These are phyloP conservation scores for Cercospora zeina DNA, from an alignment of 2,329 filamentous ascomycete species.

Conservation along the genomic window DNA sequence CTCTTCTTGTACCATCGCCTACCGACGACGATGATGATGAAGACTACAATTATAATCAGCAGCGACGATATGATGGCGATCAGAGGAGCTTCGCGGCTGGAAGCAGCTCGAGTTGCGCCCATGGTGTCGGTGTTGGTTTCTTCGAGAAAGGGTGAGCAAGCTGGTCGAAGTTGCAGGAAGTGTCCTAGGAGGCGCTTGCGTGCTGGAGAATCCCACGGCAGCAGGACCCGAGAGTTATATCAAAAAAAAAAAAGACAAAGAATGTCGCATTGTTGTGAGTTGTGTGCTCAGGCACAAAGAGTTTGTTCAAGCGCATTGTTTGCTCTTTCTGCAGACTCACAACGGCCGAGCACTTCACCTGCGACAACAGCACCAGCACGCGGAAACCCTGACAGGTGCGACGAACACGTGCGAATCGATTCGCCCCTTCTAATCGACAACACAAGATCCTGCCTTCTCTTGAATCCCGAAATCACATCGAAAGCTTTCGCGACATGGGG, in stretches of 20 bases:
- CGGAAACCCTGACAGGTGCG: not conserved
- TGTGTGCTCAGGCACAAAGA: not conserved
- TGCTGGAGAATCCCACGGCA: not conserved
- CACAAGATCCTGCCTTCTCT: not conserved
- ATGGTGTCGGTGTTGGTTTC: not conserved
- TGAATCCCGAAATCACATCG: not conserved
- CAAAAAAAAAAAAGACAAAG: not conserved
- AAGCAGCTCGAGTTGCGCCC: slow-evolving; percentile 10
- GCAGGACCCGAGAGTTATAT: not conserved
- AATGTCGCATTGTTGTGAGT: not conserved
- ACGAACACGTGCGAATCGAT: not conserved
- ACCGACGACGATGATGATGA: slow-evolving; percentile 1
- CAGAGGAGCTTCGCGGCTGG: not conserved
- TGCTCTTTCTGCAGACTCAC: not conserved
- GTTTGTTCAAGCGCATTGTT: not conserved
- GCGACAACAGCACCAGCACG: not conserved
- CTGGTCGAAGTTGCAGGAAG: not conserved
- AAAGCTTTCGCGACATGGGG: not conserved
- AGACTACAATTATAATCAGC: not conserved
- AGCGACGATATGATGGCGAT: not conserved
- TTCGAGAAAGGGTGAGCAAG: not conserved
- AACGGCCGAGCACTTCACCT: not conserved
- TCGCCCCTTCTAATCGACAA: not conserved
- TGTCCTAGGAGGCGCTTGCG: not conserved
- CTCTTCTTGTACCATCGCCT: not conserved